phyloP scores from a whole-genome alignment of 495 filamentous ascomycete genomes.

The Acidomyces sp. region DNA sequence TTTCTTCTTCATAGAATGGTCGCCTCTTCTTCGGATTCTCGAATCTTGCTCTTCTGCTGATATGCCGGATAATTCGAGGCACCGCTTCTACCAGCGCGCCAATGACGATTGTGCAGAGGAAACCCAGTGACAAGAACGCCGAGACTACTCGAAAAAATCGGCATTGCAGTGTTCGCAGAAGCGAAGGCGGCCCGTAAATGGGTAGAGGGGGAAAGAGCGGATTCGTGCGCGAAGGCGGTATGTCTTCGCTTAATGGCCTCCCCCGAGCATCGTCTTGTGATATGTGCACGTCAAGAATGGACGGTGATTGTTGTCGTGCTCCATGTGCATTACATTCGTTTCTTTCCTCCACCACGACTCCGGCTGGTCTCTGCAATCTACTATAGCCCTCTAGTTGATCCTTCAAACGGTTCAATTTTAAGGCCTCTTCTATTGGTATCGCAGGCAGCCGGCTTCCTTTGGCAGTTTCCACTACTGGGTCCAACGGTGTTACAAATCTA shows the following conservation, averaged over 20 bases:
- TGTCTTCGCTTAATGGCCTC: conserved; percentile 27
- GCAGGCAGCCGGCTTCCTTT: conserved; percentile 51
- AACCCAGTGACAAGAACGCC: conserved; percentile 60
- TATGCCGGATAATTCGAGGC: conserved; percentile 34
- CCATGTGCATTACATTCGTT: conserved; percentile 27
- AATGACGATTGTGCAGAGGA: conserved; percentile 61
- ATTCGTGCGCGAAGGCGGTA: conserved; percentile 53
- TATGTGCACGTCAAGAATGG: background rate
- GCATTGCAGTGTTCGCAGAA: conserved; percentile 50
- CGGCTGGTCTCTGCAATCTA: conserved; percentile 11
- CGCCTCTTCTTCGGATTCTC: conserved; percentile 44
- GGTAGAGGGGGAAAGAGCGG: conserved; percentile 83
- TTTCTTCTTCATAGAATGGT: conserved; percentile 61
- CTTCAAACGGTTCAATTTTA: conserved; percentile 50
- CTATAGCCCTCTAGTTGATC: conserved; percentile 34
- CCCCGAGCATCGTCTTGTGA: conserved; percentile 19
- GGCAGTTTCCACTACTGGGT: conserved; percentile 55
- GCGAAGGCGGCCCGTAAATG: conserved; percentile 62
- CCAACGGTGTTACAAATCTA: conserved; percentile 52
- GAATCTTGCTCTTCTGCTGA: conserved; percentile 39
- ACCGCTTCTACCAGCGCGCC: conserved; percentile 55
- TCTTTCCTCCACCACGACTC: conserved; percentile 4
- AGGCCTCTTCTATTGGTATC: conserved; percentile 51
- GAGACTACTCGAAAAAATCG: conserved; percentile 48
- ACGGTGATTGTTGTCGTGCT: conserved; percentile 7